A percentile compares a stretch with the other conserved stretches of the same genome.
Evolutionary conservation across 1,284 basidiomycete species (phyloP).

Genomic region (Cutaneotrichosporon cavernicola): DNA sequence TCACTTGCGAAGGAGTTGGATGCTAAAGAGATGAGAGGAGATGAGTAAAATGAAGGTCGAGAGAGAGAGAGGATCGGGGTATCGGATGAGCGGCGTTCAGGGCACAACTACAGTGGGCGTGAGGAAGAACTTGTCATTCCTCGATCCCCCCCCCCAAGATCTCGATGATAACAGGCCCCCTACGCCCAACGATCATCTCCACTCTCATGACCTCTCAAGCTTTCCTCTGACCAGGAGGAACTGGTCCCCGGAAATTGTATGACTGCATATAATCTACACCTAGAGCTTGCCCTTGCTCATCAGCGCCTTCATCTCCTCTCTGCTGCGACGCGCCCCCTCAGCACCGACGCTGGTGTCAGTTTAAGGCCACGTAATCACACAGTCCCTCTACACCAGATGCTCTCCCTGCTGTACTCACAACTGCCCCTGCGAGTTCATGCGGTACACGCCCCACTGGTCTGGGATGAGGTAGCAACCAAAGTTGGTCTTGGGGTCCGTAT

Average conservation of each 20-base stretch:
- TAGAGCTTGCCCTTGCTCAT: slow-evolving; percentile 21
- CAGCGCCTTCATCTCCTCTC: slow-evolving; percentile 8
- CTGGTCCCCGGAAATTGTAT: not conserved
- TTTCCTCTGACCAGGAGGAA: not conserved
- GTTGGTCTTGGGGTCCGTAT: slow-evolving; percentile 23
- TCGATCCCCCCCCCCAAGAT: too few species aligned
- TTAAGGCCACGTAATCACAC: not conserved
- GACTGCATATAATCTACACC: not conserved
- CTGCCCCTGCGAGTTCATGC: slow-evolving; percentile 19
- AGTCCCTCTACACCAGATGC: not conserved
- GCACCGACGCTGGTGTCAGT: slow-evolving; percentile 21
- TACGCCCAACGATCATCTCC: not conserved
- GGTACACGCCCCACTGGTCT: slow-evolving; percentile 25
- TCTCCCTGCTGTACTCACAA: slow-evolving; percentile 12
- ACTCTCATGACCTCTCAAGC: not conserved
- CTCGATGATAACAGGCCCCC: too few species aligned
- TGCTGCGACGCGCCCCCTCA: slow-evolving; percentile 18
- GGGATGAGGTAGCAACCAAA: slow-evolving; percentile 24
- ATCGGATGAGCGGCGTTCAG: not conserved
- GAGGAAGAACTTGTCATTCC: too few species aligned
- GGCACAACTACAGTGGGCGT: not conserved
- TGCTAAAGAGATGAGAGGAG: not conserved
- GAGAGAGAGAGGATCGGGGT: not conserved
- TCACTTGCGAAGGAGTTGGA: not conserved
- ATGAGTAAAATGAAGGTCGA: not conserved